Evolutionary conservation across 1,284 basidiomycete species (phyloP).

Genomic region (Ceratobasidium sp.): DNA sequence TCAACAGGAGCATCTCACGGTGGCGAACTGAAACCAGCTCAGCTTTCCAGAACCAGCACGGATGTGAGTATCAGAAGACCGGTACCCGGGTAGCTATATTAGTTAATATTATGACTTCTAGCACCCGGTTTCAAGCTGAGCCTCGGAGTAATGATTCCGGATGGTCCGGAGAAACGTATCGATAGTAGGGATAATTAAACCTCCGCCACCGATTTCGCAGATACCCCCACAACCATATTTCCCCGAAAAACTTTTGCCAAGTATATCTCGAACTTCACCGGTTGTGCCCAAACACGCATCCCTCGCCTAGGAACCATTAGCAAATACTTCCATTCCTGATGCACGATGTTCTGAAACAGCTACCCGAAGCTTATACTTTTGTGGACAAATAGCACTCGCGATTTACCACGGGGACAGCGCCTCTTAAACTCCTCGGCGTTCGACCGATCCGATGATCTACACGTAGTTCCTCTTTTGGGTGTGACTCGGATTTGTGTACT

Average conservation of each 20-base stretch:
- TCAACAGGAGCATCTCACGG: background rate
- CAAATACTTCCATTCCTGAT: too few species aligned
- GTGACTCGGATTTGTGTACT: too few species aligned
- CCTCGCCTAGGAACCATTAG: too few species aligned
- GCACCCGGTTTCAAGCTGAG: background rate
- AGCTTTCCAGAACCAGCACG: constrained; percentile 3
- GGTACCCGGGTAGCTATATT: background rate
- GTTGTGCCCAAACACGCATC: too few species aligned
- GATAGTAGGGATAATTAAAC: background rate
- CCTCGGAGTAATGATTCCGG: background rate
- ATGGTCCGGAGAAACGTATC: background rate
- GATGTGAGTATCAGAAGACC: background rate
- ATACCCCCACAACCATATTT: background rate
- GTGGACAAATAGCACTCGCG: too few species aligned
- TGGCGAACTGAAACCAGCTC: background rate
- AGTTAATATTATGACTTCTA: background rate
- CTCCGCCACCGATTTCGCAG: background rate
- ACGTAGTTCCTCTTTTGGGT: too few species aligned
- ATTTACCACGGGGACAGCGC: too few species aligned
- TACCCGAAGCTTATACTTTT: too few species aligned
- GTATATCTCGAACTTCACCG: too few species aligned
- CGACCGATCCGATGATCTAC: too few species aligned
- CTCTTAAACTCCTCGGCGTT: too few species aligned
- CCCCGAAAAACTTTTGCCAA: background rate
- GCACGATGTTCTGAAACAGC: too few species aligned